Evolutionary conservation across 169 alveolate species (phyloP).

Genomic region (Cryptosporidium canis): DNA sequence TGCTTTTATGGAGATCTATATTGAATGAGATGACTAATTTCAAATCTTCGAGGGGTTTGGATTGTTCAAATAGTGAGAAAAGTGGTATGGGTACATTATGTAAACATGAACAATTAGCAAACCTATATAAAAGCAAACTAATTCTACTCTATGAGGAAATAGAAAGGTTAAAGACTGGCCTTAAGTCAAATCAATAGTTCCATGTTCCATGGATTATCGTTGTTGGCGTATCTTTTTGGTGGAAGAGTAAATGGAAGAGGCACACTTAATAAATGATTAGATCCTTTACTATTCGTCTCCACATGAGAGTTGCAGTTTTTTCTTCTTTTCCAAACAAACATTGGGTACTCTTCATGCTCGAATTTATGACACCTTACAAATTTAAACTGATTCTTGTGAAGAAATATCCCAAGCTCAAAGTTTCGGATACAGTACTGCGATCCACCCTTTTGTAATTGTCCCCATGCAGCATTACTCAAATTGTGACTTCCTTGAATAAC

Average conservation of each 20-base stretch:
- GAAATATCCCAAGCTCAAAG: constrained; percentile 35
- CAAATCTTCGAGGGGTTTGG: not conserved
- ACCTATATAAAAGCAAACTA: constrained; percentile 15
- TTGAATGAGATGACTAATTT: not conserved
- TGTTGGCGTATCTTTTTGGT: constrained; percentile 8
- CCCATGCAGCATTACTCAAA: constrained; percentile 70
- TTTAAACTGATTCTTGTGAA: not conserved
- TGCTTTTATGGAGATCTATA: constrained; percentile 23
- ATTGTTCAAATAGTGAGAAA: not conserved
- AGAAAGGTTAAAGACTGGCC: not conserved
- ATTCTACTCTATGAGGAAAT: constrained; percentile 1
- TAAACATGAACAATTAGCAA: constrained; percentile 1
- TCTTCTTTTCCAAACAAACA: constrained; percentile 36
- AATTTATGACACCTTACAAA: not conserved
- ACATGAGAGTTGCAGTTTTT: not conserved
- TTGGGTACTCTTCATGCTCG: not conserved
- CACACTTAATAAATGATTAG: not conserved
- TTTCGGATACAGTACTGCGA: constrained; percentile 34
- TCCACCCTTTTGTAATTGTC: constrained; percentile 33
- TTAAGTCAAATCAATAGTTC: constrained; percentile 7
- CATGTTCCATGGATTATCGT: constrained; percentile 48
- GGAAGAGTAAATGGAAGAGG: constrained; percentile 45
- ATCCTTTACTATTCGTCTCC: not conserved
- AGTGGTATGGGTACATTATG: not conserved
- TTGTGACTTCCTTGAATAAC: constrained; percentile 62